Percentiles rank a stretch among this genome's conserved stretches.
phyloP scores from a whole-genome alignment of 805 yeast genomes.

The Saccharomycopsis malanga region DNA sequence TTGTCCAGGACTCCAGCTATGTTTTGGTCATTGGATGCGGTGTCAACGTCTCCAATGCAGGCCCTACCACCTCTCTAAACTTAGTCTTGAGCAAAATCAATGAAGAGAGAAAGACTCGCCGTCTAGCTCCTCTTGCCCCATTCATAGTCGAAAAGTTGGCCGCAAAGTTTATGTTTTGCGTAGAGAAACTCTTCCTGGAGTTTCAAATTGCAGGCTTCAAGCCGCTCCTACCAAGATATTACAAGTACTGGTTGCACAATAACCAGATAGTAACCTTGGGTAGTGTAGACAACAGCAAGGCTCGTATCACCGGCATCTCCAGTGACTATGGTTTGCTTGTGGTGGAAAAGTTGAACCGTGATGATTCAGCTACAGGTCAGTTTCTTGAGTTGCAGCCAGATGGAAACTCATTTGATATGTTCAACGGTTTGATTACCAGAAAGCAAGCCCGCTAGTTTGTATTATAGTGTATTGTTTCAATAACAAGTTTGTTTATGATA shows the following conservation, averaged over 20 bases:
- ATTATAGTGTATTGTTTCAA: no score
- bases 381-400: constrained; percentile 82
- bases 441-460: constrained; percentile 2
- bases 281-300: constrained; percentile 38
- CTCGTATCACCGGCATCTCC: constrained; percentile 70
- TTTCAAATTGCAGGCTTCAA: constrained; percentile 61
- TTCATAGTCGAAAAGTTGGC: constrained; percentile 43
- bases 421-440: constrained; percentile 63
- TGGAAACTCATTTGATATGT: constrained; percentile 95
- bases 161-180: constrained; percentile 60
- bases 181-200: constrained; percentile 53
- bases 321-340: constrained; percentile 75
- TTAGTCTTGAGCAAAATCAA: constrained; percentile 59
- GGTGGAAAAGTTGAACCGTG: constrained; percentile 57
- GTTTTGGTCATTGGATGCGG: constrained; percentile 81
- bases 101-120: constrained; percentile 36
- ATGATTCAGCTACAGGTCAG: constrained; percentile 44
- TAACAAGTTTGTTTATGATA: no score
- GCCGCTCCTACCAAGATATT: constrained; percentile 64
- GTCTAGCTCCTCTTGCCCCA: constrained; percentile 39
- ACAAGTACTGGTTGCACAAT: constrained; percentile 79
- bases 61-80: constrained; percentile 89
- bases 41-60: constrained; percentile 71
- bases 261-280: constrained; percentile 66
- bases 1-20: constrained; percentile 51